phyloP scores from a whole-genome alignment of 2,329 filamentous ascomycete species.

The Biscogniauxia mediterranea region DNA sequence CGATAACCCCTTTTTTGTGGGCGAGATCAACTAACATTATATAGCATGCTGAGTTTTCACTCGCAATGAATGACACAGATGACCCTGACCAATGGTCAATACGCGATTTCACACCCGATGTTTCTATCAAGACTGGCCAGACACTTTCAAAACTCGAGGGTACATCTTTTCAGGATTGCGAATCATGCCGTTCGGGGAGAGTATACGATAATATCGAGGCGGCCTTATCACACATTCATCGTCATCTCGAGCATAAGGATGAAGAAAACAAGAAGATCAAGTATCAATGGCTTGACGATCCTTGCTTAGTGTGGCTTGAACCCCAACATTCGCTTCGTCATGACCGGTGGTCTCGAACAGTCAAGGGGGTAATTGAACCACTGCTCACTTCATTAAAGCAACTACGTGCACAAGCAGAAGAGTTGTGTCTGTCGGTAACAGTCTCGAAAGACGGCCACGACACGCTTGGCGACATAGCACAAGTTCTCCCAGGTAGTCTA shows the following conservation, averaged over 20 bases:
- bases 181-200: background rate
- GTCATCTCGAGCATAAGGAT: background rate
- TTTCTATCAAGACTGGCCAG: background rate
- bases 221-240: background rate
- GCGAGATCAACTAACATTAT: background rate
- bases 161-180: background rate
- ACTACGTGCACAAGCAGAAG: background rate
- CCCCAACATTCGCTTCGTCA: background rate
- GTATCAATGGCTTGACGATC: background rate
- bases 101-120: background rate
- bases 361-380: background rate
- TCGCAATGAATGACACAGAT: background rate
- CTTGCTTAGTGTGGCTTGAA: background rate
- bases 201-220: background rate
- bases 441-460: background rate
- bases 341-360: background rate
- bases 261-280: background rate
- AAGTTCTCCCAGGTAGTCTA: background rate
- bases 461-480: background rate
- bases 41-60: background rate
- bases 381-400: background rate
- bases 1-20: background rate
- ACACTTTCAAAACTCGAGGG: background rate
- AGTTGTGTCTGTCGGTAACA: background rate
- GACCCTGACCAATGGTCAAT: background rate